Base-by-base conservation (phyloP, 2,329 filamentous ascomycete genomes). In the Scedosporium boydii region DNA sequence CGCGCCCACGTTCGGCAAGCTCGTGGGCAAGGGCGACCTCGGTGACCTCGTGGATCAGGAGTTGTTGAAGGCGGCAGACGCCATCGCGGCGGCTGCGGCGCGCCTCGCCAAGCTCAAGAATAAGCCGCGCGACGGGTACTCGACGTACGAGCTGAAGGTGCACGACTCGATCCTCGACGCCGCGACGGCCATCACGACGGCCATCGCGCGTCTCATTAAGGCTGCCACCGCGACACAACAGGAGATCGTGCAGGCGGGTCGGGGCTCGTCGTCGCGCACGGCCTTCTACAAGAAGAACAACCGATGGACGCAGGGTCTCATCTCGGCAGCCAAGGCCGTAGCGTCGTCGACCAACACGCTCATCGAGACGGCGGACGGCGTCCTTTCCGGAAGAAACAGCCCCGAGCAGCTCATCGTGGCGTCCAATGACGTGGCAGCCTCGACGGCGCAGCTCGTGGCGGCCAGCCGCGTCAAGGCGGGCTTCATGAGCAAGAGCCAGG, bases 211-310 rank as follows among this genome's bases (percentile, higher is more conserved):
- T 72, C 84, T 99, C 63, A 98, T 99, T 80, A 93, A 95, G 76
- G 95, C 95, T 1, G 95, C 95, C 6, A 96, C 93, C 0, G 87
- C 84, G 18, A 96, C 93, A 1, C 95, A 99, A 74, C 87, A 96
- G 73, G 95, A 99, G 77, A 99, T 99, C 71, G 95, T 99, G 53
- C 88, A 92, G 67, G 91, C 96, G 66, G 95, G 95, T 6, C 88
- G 90, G 21, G 95, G 95, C 42, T 89, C 88, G 27, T 91, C 90
- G 60, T 96, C 91, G 55, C 85, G 88, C 63, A 96, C 93, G 1
- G 92, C 93, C 26, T 99, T 99, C 76, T 99, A 99, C 87, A 98
- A 98, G 84, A 98, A 98, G 81, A 97, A 99, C 83, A 99, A 98
- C 78, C 86, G 95, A 60, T 99, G 95, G 95, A 99, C 95, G 0